Conservation (phyloP, 768 basidiomycete species). For the Boletus rubroflammeus region DNA sequence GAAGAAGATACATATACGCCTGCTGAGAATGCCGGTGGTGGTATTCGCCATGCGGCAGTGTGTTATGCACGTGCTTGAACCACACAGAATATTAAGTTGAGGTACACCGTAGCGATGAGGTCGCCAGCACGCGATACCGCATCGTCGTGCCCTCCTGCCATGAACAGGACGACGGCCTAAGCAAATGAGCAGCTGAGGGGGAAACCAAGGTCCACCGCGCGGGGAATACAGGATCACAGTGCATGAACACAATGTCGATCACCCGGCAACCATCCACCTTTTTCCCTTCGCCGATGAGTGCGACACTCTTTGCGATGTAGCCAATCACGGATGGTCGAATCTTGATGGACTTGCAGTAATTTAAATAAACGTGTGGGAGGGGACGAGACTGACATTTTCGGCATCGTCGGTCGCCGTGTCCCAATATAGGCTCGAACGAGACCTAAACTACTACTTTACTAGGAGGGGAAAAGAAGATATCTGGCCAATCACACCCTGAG, state of each 20-base stretch:
- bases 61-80: not conserved
- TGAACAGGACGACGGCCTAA: not conserved
- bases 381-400: not conserved
- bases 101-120: not conserved
- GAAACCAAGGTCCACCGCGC: too few species aligned
- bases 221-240: not conserved
- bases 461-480: too few species aligned
- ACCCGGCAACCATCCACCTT: not conserved
- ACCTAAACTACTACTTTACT: too few species aligned
- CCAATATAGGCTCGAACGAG: not conserved
- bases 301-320: constrained; percentile 1
- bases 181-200: not conserved
- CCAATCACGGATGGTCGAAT: constrained; percentile 3
- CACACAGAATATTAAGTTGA: not conserved
- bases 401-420: not conserved
- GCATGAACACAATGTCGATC: constrained; percentile 5
- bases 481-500: too few species aligned
- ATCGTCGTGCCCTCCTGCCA: too few species aligned
- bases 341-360: constrained; percentile 1
- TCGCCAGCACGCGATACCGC: not conserved
- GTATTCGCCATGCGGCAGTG: too few species aligned
- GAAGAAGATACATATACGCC: not conserved
- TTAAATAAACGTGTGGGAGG: not conserved
- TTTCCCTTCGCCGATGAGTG: not conserved
- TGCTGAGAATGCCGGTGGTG: not conserved